Conservation (phyloP, 768 basidiomycete species). For the Saitozyma podzolica region DNA sequence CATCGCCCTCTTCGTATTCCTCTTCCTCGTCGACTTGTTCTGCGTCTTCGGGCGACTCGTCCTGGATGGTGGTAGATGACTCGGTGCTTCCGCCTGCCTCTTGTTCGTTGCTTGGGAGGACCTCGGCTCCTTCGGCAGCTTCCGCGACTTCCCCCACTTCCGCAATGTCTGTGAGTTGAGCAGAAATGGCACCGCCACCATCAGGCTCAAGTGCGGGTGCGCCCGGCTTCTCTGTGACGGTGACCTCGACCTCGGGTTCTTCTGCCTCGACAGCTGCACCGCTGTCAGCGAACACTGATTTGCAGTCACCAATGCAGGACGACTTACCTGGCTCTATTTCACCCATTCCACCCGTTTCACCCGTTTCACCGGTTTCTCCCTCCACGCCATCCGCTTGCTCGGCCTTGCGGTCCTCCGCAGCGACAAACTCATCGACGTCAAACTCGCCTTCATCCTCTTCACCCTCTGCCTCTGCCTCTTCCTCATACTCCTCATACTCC, state of each 20-base stretch:
- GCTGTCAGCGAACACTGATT: background rate
- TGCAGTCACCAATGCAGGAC: background rate
- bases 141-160: background rate
- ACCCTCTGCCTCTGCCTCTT: conserved; percentile 6
- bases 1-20: conserved; percentile 6
- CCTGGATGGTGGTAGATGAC: background rate
- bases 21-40: conserved; percentile 9
- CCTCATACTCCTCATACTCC: conserved; percentile 11
- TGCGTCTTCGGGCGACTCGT: conserved; percentile 1
- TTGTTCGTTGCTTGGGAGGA: background rate
- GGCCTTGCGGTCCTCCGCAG: background rate
- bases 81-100: no score
- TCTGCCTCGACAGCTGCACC: background rate
- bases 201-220: background rate
- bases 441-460: conserved; percentile 2
- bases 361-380: background rate
- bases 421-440: background rate
- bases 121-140: background rate
- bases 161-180: no score
- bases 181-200: background rate
- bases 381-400: background rate
- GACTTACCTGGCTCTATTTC: no score
- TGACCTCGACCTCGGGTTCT: background rate
- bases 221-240: conserved; percentile 9
- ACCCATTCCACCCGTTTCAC: no score